Conservation (phyloP, 164 flowering plant species). For the Vitis labrusca region DNA sequence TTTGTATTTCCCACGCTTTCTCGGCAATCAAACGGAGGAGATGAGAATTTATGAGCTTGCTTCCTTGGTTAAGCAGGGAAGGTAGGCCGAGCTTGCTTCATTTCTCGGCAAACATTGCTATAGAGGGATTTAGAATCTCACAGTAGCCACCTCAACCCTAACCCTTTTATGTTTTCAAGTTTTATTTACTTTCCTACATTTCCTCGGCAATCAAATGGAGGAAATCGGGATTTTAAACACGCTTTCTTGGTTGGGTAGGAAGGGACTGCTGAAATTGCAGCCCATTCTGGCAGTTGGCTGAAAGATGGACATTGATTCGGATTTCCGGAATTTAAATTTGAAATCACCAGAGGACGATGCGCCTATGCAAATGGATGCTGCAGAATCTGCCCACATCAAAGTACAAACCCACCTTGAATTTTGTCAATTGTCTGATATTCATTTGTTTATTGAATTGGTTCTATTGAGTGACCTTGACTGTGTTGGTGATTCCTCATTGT, state of each 20-base stretch:
- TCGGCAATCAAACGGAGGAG: no score
- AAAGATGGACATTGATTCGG: conserved; percentile 39
- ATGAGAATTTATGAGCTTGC: no score
- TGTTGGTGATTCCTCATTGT: not conserved
- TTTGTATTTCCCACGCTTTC: no score
- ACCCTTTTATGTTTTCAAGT: not conserved
- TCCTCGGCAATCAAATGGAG: no score
- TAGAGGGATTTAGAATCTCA: no score
- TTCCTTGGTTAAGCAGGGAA: no score
- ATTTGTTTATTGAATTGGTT: not conserved
- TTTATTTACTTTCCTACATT: no score
- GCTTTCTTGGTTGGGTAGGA: no score
- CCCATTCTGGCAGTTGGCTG: not conserved
- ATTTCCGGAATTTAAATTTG: conserved; percentile 1
- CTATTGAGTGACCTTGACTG: not conserved
- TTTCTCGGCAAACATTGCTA: no score
- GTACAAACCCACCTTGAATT: conserved; percentile 6
- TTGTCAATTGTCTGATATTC: not conserved
- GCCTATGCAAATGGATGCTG: conserved; percentile 28
- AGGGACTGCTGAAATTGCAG: not conserved
- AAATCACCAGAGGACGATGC: conserved; percentile 21
- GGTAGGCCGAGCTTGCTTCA: no score
- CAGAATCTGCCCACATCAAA: conserved; percentile 11
- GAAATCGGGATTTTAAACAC: no score
- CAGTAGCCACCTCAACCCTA: not conserved